phyloP scores from a whole-genome alignment of 75 land plant species.

The Larix kaempferi region DNA sequence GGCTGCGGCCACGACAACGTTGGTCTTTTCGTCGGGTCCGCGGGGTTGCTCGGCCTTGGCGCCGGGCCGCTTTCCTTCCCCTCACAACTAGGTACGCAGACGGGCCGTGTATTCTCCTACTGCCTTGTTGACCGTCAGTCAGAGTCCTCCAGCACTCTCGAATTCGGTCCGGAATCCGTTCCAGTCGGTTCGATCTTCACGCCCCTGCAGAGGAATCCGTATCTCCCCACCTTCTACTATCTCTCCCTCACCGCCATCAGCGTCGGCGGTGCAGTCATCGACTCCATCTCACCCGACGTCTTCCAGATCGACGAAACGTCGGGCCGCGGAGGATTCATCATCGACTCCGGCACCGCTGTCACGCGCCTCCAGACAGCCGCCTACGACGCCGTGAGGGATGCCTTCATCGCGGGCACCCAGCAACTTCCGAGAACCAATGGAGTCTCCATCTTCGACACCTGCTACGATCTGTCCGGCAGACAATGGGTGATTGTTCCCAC shows the following conservation, averaged over 20 bases:
- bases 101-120: conserved; percentile 56
- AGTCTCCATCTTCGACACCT: conserved; percentile 68
- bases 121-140: conserved; percentile 55
- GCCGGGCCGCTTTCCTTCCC: conserved; percentile 61
- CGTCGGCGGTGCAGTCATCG: conserved; percentile 52
- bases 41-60: conserved; percentile 74
- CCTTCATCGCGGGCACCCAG: conserved; percentile 31
- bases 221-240: conserved; percentile 69
- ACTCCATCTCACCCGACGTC: conserved; percentile 29
- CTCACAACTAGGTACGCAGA: conserved; percentile 49
- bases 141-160: conserved; percentile 26
- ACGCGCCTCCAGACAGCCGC: conserved; percentile 51
- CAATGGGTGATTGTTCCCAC: conserved; percentile 56
- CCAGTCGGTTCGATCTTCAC: conserved; percentile 51
- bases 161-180: conserved; percentile 39
- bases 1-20: conserved; percentile 85
- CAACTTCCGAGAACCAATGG: conserved; percentile 32
- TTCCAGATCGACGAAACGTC: conserved; percentile 25
- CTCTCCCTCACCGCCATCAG: conserved; percentile 68
- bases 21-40: conserved; percentile 77
- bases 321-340: conserved; percentile 59
- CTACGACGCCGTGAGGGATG: conserved; percentile 57
- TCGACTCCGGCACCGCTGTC: conserved; percentile 79
- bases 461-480: conserved; percentile 50
- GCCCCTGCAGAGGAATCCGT: conserved; percentile 55